Base-by-base conservation (phyloP, 1,139 yeast species). In the Yamadazyma sp. region DNA sequence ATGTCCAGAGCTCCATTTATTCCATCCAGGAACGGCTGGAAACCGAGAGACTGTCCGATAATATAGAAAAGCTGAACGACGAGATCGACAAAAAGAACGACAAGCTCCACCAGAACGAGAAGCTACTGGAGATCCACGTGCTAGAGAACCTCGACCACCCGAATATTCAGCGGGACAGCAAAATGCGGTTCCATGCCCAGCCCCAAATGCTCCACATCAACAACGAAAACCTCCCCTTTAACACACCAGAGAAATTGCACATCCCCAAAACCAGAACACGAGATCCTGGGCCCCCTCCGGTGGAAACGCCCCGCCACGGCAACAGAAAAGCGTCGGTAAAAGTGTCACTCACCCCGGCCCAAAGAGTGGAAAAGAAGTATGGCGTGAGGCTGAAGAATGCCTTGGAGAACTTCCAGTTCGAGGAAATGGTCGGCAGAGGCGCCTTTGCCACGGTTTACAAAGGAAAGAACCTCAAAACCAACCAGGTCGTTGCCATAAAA, bases 361-460 rank as follows among this genome's bases (percentile, higher is more conserved):
- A 76, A 47, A 52, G 75, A 34, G 54, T 72, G 26, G 79, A 73
- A 42, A 72, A 70, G 45, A 55, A 51, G 17, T 63, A 67, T 0
- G 72, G 71, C 1, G 57, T 62, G 3, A 62, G 67, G 25, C 64
- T 62, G 61, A 47, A 53, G 40, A 61, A 72, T 46, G 76, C 76
- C 1, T 60, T 80, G 31, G 74, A 76, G 14, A 73, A 78, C 41
- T 83, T 79, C 52, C 72, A 73, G 34, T 68, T 81, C 49, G 70
- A 83, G 38, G 75, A 81, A 16, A 89, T 88, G 61, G 88, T 92
- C 31, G 98, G 98, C 12, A 79, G 85, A 51, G 98, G 98, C 23
- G 88, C 96, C 14, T 92, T 89, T 66, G 98, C 98, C 41, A 84
- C 82, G 46, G 98, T 92, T 20, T 92, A 86, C 67, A 82, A 81